Evolutionary conservation across 345 rosid genomes (phyloP).

Genomic region (Citrus hindsii): DNA sequence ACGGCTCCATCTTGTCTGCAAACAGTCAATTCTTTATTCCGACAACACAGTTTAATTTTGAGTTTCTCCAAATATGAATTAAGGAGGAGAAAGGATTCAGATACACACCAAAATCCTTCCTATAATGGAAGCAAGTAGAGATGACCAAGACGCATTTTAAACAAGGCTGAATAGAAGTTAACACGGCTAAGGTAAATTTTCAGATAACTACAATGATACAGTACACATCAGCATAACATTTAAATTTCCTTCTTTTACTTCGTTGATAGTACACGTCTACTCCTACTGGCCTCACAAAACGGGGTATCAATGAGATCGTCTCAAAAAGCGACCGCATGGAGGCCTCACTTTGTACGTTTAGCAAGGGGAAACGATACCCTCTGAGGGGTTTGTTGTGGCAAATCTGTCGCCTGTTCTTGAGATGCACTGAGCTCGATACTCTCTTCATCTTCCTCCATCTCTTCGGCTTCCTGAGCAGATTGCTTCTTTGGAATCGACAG

Average conservation of each 20-base stretch:
- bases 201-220: background rate
- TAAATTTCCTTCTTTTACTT: background rate
- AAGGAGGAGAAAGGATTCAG: background rate
- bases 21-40: too few species aligned
- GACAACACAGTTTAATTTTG: background rate
- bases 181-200: too few species aligned
- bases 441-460: slow-evolving; percentile 78
- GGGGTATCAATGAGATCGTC: background rate
- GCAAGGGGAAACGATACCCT: slow-evolving; percentile 73
- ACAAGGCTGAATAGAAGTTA: background rate
- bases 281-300: background rate
- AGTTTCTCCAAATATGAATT: background rate
- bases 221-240: background rate
- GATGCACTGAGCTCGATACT: slow-evolving; percentile 53
- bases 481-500: slow-evolving; percentile 62
- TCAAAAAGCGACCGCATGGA: background rate
- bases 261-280: background rate
- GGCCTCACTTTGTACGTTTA: slow-evolving; percentile 46
- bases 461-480: slow-evolving; percentile 54
- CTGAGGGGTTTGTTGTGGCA: slow-evolving; percentile 44
- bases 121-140: background rate
- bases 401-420: slow-evolving; percentile 45
- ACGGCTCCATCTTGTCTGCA: too few species aligned
- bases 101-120: background rate
- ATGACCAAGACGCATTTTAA: background rate